Base-by-base conservation (phyloP, 2,329 filamentous ascomycete species). In the Botrytis tulipae region DNA sequence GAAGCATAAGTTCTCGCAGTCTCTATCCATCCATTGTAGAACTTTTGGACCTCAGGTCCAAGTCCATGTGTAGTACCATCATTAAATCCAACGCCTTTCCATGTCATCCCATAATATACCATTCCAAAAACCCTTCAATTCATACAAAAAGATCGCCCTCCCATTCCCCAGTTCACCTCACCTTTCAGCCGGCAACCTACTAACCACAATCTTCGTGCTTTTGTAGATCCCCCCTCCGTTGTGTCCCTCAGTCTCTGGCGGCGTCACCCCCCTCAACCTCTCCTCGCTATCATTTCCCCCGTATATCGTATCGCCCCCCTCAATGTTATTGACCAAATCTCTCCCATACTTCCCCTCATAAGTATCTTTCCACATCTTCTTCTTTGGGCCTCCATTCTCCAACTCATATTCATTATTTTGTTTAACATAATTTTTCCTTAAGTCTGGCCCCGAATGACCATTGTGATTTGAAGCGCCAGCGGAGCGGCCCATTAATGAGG, bases 401-500 rank as follows among this genome's bases (percentile, higher is more conserved):
- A 72, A 22, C 32, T 72, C 70, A 37, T 42, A 67, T 46, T 72
- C 70, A 9, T 59, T 42, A 29, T 42, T 51, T 22, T 72, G 61
- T 32, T 59, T 72, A 10, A 72, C 37, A n/a, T 72, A 67, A 10
- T 51, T 48, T 0, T 72, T 37, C 7, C n/a, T 37, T 20, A 60
- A 8, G 0, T 72, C 16, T 7, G 32, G 48, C 14, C 40, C 29
- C 22, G 70, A 66, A 35, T 40, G 48, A 20, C 8, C 61, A 14
- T 51, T 62, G 14, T 29, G 16, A 32, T 59, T 37, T 22, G 61
- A 66, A 9, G 20, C 70, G 37, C 61, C 61, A 1, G 12, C 7
- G 9, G 61, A 59, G 9, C 70, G 70, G 6, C 70, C 61, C 48
- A 72, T 72, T 5, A 72, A 22, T n/a, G 40, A 32, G 4, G 61